Conservation (phyloP, 805 yeast species). For the Metschnikowia koreensis region DNA sequence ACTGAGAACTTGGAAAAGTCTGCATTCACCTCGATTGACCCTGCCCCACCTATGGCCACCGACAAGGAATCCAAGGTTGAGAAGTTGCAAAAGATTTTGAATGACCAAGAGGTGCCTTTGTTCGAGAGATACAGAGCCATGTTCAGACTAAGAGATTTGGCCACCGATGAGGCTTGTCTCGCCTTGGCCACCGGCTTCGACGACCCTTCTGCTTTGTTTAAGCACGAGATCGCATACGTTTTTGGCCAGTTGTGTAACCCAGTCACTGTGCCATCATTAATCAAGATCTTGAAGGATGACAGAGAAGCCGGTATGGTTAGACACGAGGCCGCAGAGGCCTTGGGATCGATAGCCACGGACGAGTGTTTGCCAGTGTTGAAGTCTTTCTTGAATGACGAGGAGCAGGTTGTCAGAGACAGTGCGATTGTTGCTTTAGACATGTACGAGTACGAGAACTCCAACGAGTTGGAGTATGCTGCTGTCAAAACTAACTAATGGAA, state of each 20-base stretch:
- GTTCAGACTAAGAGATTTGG: conserved; percentile 96
- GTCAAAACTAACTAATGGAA: conserved; percentile 9
- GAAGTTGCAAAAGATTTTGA: conserved; percentile 64
- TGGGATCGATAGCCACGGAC: conserved; percentile 95
- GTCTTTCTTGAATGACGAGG: conserved; percentile 74
- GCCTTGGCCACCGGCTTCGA: conserved; percentile 89
- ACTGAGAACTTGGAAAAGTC: conserved; percentile 72
- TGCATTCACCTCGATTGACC: conserved; percentile 85
- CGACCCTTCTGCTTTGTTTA: conserved; percentile 90
- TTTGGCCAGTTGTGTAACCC: conserved; percentile 97
- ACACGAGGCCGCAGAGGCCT: conserved; percentile 99
- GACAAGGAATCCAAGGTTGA: conserved; percentile 53
- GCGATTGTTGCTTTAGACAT: conserved; percentile 97
- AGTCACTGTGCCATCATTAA: conserved; percentile 81
- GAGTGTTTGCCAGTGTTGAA: conserved; percentile 89
- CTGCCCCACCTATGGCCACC: conserved; percentile 95
- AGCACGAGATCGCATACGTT: conserved; percentile 97
- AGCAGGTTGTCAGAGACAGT: conserved; percentile 90
- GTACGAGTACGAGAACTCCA: conserved; percentile 92
- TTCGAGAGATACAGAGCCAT: conserved; percentile 97
- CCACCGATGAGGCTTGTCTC: conserved; percentile 85
- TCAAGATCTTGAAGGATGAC: conserved; percentile 73
- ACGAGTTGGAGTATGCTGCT: conserved; percentile 69
- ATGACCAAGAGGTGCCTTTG: conserved; percentile 72
- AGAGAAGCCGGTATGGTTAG: conserved; percentile 97